These are phyloP conservation scores for Thielaviopsis ethacetica DNA, from an alignment of 2,329 filamentous ascomycete genomes.

Conservation along the genomic window DNA sequence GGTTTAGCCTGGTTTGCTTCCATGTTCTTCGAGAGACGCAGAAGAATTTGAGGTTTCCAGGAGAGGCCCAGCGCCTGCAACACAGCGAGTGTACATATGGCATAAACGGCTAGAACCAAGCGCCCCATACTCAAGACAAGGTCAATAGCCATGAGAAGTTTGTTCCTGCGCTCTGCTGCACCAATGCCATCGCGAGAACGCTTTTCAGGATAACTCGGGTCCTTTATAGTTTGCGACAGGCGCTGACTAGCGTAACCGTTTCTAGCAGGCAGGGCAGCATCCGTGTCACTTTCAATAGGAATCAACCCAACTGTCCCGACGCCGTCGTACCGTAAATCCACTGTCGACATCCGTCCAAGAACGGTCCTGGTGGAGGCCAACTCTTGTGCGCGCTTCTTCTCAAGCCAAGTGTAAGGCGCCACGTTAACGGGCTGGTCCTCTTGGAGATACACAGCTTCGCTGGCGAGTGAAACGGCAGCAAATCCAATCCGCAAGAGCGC, in stretches of 20 bases:
- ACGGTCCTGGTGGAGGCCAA: slow-evolving; percentile 44
- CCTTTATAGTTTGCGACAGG: slow-evolving; percentile 41
- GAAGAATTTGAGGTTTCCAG: slow-evolving; percentile 28
- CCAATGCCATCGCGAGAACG: slow-evolving; percentile 50
- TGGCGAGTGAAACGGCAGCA: slow-evolving; percentile 76
- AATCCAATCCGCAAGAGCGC: slow-evolving; percentile 77
- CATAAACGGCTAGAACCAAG: slow-evolving; percentile 42
- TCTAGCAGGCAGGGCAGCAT: slow-evolving; percentile 18
- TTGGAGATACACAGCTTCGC: slow-evolving; percentile 88
- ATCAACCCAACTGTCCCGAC: slow-evolving; percentile 38
- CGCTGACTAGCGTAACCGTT: slow-evolving; percentile 56
- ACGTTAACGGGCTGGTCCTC: slow-evolving; percentile 66
- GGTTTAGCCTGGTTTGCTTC: slow-evolving; percentile 2
- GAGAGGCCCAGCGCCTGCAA: not conserved
- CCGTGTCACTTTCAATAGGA: slow-evolving; percentile 31
- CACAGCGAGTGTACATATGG: slow-evolving; percentile 26
- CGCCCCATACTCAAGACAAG: slow-evolving; percentile 62
- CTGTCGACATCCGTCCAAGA: slow-evolving; percentile 29
- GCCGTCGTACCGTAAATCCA: slow-evolving; percentile 33
- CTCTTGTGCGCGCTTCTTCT: slow-evolving; percentile 70
- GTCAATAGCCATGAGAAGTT: slow-evolving; percentile 61
- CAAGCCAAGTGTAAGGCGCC: slow-evolving; percentile 71
- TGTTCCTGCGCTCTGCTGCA: slow-evolving; percentile 57
- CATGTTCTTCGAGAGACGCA: slow-evolving; percentile 23
- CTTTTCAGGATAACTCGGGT: slow-evolving; percentile 20